Evolutionary conservation across 352 stramenopile species (phyloP).

Genomic region (Phytophthora pinifolia): DNA sequence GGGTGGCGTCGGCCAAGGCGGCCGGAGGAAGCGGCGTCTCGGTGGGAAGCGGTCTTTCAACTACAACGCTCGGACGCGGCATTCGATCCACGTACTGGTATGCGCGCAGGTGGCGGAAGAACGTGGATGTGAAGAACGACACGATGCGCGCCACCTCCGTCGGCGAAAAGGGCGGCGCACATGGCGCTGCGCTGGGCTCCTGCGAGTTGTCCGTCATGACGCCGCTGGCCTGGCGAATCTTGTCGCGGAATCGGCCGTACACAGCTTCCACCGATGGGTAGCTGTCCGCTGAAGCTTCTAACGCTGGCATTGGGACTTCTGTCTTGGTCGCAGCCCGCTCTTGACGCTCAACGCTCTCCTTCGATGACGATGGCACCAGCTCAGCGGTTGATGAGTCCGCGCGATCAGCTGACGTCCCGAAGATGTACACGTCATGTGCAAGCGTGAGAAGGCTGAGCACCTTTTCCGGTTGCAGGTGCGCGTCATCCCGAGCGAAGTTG

Average conservation of each 20-base stretch:
- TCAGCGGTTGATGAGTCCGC: constrained; percentile 9
- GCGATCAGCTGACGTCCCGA: constrained; percentile 29
- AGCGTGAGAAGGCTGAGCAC: constrained; percentile 46
- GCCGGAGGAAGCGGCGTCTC: constrained; percentile 50
- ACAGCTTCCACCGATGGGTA: constrained; percentile 35
- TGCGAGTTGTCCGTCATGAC: not conserved
- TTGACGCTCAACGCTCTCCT: constrained; percentile 5
- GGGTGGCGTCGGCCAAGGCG: constrained; percentile 33
- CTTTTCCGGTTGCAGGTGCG: constrained; percentile 34
- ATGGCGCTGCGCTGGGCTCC: not conserved
- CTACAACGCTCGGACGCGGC: constrained; percentile 30
- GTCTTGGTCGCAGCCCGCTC: constrained; percentile 2
- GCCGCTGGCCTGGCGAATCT: constrained; percentile 23
- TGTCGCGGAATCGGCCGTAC: constrained; percentile 43
- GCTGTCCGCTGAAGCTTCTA: not conserved
- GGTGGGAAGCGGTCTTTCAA: constrained; percentile 33
- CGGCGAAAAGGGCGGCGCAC: constrained; percentile 23
- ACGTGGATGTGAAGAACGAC: constrained; percentile 66
- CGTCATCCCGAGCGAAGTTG: constrained; percentile 60
- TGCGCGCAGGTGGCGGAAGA: constrained; percentile 63
- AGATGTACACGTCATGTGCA: constrained; percentile 54
- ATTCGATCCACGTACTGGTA: constrained; percentile 54
- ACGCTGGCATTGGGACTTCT: not conserved
- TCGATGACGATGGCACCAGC: constrained; percentile 4
- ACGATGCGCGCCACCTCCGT: constrained; percentile 59